These are phyloP conservation scores for Boletus smithii DNA, from an alignment of 1,284 basidiomycete genomes.

Conservation along the genomic window DNA sequence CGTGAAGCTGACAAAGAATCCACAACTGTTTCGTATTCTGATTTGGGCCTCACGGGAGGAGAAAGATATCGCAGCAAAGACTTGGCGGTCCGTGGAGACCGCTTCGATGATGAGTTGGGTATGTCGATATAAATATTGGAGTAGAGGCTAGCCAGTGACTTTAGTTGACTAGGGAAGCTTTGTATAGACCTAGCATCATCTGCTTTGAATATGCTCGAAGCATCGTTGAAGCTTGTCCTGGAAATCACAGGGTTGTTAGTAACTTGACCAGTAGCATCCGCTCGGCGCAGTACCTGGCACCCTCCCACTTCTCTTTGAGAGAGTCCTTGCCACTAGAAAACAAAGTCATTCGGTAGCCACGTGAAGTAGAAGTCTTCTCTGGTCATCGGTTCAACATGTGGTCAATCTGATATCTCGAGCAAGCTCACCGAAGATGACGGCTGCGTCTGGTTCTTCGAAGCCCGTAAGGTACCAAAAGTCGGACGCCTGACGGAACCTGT, in stretches of 20 bases:
- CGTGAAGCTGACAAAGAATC: conserved; percentile 49
- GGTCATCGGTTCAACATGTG: conserved; percentile 1
- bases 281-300: conserved; percentile 53
- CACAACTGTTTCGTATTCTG: conserved; percentile 51
- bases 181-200: conserved; percentile 67
- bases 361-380: conserved; percentile 64
- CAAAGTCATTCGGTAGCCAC: conserved; percentile 86
- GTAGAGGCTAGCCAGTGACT: conserved; percentile 38
- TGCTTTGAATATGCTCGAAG: conserved; percentile 64
- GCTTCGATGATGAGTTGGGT: conserved; percentile 27
- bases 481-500: conserved; percentile 92
- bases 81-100: conserved; percentile 39
- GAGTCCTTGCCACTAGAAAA: conserved; percentile 81
- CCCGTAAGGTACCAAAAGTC: conserved; percentile 96
- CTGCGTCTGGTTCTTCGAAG: conserved; percentile 91
- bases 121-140: conserved; percentile 43
- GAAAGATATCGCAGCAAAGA: conserved; percentile 50
- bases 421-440: conserved; percentile 71
- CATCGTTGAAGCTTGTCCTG: conserved; percentile 61
- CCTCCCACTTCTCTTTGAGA: conserved; percentile 89
- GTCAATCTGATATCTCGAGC: not conserved
- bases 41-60: conserved; percentile 33
- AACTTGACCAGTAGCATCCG: not conserved
- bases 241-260: conserved; percentile 4
- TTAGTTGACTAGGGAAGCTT: conserved; percentile 51